A percentile compares a stretch with the other conserved stretches of the same genome.
phyloP scores from a whole-genome alignment of 306 rosid genomes.

The Cucurbita ficifolia region DNA sequence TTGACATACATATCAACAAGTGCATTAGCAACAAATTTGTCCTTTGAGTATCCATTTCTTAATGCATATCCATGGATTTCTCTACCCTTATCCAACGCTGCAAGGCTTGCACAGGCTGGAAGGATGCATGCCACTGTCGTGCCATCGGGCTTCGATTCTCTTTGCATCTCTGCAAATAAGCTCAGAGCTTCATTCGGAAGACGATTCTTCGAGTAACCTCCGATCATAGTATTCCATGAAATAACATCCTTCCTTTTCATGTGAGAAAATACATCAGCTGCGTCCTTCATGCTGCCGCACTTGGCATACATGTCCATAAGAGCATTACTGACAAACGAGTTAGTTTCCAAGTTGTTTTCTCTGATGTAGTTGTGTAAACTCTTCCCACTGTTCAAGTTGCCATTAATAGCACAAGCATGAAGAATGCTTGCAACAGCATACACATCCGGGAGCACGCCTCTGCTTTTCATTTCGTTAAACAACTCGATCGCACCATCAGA shows the following conservation, averaged over 20 bases:
- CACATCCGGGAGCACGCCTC: conserved; percentile 34
- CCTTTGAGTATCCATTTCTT: conserved; percentile 33
- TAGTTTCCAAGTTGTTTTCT: conserved; percentile 30
- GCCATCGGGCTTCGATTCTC: conserved; percentile 31
- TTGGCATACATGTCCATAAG: conserved; percentile 80
- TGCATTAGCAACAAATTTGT: conserved; percentile 37
- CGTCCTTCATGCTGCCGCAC: conserved; percentile 69
- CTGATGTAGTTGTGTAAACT: conserved; percentile 35
- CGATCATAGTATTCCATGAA: conserved; percentile 67
- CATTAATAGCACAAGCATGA: conserved; percentile 44
- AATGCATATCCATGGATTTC: conserved; percentile 46
- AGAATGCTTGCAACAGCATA: conserved; percentile 38
- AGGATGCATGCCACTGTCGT: conserved; percentile 41
- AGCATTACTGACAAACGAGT: conserved; percentile 48
- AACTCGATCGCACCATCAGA: conserved; percentile 31
- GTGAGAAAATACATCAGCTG: conserved; percentile 35
- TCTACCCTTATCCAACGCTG: conserved; percentile 48
- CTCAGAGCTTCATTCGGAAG: conserved; percentile 49
- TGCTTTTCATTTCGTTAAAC: conserved; percentile 41
- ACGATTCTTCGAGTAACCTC: conserved; percentile 50
- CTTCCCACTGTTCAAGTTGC: conserved; percentile 34
- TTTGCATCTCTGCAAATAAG: conserved; percentile 36
- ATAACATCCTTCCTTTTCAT: conserved; percentile 35
- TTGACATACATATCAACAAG: conserved; percentile 59
- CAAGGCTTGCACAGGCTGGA: conserved; percentile 66